Evolutionary conservation across 2,329 filamentous ascomycete genomes (phyloP), one percentile per base, ranked within the genome.

Genomic region (Thielaviopsis musarum): DNA sequence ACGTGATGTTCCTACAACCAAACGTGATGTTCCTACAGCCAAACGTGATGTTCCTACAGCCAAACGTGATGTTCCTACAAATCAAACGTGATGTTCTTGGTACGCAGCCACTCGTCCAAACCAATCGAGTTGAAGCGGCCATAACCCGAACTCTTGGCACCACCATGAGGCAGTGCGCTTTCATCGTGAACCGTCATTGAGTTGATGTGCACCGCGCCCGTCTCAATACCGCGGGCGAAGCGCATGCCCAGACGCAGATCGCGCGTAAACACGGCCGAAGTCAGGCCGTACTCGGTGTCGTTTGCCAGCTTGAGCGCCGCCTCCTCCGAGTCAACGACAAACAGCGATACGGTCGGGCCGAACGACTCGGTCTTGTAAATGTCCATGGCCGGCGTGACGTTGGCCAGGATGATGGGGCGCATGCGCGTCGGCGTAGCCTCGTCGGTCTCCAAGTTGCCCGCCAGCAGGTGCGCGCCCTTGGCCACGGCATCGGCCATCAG

Each of bases 251-350:
- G 72, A 56, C 75, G 71, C 57, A 91, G 70, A 67, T 88, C 82
- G 64, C 78, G 73, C 0, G 87, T 90, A 69, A 89, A 94, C 1
- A 94, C 79, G 0, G 87, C 78, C 2, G 82, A 77, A 2, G 76
- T 75, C 10, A 94, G 76, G 3, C 88, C 88, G 67, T 90, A 93
- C 56, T 89, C 85, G 1, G 85, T 89, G 65, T 91, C 86, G 67
- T 95, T 94, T 15, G 88, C 87, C 19, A 91, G 73, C 30, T 75
- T 72, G 24, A 93, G 70, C 0, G 87, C 88, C 64, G 90, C 84
- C 34, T 88, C 85, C 54, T 88, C 84, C 2, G 71, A 75, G n/a
- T 81, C 75, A 26, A 91, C 76, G 22, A 78, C 74, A 15, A 85
- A 79, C 21, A 93, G 66, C 17, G 81, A 82, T 1, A 90, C 85